Evolutionary conservation across 805 yeast species (phyloP).

Genomic region (Saccharomyces paradoxus): DNA sequence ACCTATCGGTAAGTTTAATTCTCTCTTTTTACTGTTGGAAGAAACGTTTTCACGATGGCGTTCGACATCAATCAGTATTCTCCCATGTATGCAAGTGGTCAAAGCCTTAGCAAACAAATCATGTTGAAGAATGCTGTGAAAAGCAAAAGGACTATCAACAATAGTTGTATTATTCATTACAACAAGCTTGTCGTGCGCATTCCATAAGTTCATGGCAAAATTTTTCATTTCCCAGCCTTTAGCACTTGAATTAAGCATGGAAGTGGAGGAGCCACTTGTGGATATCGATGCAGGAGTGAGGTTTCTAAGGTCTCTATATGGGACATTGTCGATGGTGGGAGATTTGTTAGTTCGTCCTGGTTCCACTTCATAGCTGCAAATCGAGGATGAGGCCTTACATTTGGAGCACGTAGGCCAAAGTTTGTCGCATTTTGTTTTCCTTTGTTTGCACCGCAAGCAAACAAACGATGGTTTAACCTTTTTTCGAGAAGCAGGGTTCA

Average conservation of each 20-base stretch:
- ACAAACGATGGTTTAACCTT: conserved; percentile 11
- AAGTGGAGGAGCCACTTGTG: conserved; percentile 1
- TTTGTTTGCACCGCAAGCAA: conserved; percentile 12
- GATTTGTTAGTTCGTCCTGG: not conserved
- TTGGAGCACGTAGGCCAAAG: conserved; percentile 14
- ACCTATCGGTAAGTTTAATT: not conserved
- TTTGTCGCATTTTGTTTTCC: conserved; percentile 19
- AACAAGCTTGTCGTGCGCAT: conserved; percentile 12
- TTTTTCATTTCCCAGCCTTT: not conserved
- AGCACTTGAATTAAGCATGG: not conserved
- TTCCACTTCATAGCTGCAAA: conserved; percentile 11
- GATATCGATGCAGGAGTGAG: not conserved
- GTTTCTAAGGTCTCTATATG: not conserved
- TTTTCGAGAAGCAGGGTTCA: not conserved
- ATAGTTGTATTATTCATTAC: conserved; percentile 12
- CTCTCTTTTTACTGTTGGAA: not conserved
- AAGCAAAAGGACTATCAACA: conserved; percentile 12
- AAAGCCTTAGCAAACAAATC: conserved; percentile 12
- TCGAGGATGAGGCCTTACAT: conserved; percentile 6
- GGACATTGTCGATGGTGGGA: not conserved
- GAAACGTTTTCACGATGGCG: not conserved
- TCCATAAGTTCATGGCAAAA: conserved; percentile 9
- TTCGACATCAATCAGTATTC: conserved; percentile 10
- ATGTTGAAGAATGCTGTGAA: conserved; percentile 10
- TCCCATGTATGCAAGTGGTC: conserved; percentile 14